A percentile compares a stretch with the other conserved stretches of the same genome.
Conservation (phyloP, 495 filamentous ascomycete species). For the Apodospora peruviana region DNA sequence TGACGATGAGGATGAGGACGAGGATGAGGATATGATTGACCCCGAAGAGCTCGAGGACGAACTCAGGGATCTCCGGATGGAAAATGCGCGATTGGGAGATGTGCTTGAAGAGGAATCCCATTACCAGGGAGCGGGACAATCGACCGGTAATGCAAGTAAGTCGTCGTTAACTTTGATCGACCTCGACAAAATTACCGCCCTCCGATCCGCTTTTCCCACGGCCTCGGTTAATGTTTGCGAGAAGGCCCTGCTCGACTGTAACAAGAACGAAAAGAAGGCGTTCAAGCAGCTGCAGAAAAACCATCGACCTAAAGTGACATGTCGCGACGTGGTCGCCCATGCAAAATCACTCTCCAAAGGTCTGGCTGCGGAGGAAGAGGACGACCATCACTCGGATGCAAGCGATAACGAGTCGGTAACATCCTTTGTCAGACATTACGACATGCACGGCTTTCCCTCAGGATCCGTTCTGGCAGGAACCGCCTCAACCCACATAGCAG, state of each 20-base stretch:
- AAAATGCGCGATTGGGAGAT: slow-evolving; percentile 5
- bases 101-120: neutral
- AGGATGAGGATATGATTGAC: slow-evolving; percentile 12
- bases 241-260: slow-evolving; percentile 12
- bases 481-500: slow-evolving; percentile 32
- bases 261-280: slow-evolving; percentile 9
- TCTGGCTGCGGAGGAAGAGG: neutral
- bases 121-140: neutral
- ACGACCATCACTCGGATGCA: slow-evolving; percentile 11
- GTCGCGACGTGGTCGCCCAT: slow-evolving; percentile 9
- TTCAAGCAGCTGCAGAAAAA: slow-evolving; percentile 9
- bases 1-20: slow-evolving; percentile 16
- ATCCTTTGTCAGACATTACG: slow-evolving; percentile 34
- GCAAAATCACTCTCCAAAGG: neutral
- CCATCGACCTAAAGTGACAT: slow-evolving; percentile 4
- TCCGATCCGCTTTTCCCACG: slow-evolving; percentile 31
- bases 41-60: slow-evolving; percentile 18
- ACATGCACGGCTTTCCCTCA: slow-evolving; percentile 43
- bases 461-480: slow-evolving; percentile 43
- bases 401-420: slow-evolving; percentile 26
- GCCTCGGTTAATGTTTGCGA: slow-evolving; percentile 23
- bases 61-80: slow-evolving; percentile 14
- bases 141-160: neutral
- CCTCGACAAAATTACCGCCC: slow-evolving; percentile 24
- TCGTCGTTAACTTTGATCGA: slow-evolving; percentile 9